Evolutionary conservation across 192 early-diverging fungal species (phyloP), one percentile per base, ranked within the genome.

Genomic region (Geranomyces variabilis): DNA sequence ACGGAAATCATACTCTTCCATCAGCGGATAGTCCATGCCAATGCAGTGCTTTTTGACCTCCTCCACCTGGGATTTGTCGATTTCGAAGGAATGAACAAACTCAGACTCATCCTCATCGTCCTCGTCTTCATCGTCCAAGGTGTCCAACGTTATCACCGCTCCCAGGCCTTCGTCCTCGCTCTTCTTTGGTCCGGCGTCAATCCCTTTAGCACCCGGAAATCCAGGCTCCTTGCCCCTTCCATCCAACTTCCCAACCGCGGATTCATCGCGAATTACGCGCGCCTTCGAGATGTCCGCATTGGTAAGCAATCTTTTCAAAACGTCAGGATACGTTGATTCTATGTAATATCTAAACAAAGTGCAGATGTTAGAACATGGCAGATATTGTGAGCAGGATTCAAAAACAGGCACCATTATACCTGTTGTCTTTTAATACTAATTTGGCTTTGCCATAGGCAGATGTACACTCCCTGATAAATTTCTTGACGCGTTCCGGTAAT

Each of bases 1-100:
- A 63, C 95, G 84, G 76, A 99, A 99, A 81, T 99, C 96, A 80
- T 99, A 83, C 75, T 99, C 96, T 69, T 98, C 97, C 78, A 98
- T 84, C 86, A 98, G 90, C 0, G 97, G 95, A 66, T 92, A 96
- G 68, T 96, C 94, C 55, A 99, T 81, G 34, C 90, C 92, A 63
- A 89, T 93, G 84, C 97, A 99, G 63, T 90, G 88, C 79, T 92
- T 92, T 74, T 93, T 93, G 66, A 99, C 91, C 49, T 83, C 90
- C 71, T 88, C 87, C 19, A 88, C 81, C 34, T 36, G 47, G 44
- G 33, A 14, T 63, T 75, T 74, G 22, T 71, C 17, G 57, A 88
- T 82, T 63, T 87, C 83, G 67, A 87, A 87, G 1, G 76, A 75
- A 51, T 81, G 79, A 36, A 76, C 70, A 67, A 86, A 84, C 60